These are phyloP conservation scores for Nicotiana tomentosiformis DNA, from an alignment of 257 asterid genomes.

Conservation along the genomic window DNA sequence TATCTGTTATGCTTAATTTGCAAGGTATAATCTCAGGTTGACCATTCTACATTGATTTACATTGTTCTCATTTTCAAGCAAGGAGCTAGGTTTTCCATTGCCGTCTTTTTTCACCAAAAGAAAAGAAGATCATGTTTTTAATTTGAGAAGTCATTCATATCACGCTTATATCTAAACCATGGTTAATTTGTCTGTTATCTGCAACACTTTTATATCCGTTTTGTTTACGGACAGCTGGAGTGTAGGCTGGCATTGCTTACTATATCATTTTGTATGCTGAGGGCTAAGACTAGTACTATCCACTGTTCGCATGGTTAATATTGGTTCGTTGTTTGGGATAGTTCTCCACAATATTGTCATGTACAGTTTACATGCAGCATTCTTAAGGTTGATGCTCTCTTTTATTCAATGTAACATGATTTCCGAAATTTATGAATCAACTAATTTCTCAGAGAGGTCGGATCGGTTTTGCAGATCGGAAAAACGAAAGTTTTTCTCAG, in stretches of 20 bases:
- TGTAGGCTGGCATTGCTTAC: background rate
- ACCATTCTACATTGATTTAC: background rate
- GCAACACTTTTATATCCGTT: background rate
- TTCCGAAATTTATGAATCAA: background rate
- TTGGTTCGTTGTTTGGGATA: background rate
- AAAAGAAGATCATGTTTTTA: background rate
- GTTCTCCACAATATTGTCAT: constrained; percentile 4
- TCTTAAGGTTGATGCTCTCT: constrained; percentile 1
- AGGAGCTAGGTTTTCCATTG: background rate
- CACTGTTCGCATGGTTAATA: background rate
- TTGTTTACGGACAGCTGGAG: background rate
- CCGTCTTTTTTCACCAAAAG: background rate
- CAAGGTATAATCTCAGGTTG: background rate
- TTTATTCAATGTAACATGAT: background rate
- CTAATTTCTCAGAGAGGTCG: background rate
- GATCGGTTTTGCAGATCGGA: constrained; percentile 60
- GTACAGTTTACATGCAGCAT: constrained; percentile 3
- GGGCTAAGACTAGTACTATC: background rate
- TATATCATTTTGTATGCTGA: background rate
- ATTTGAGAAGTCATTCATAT: background rate
- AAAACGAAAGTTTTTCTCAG: constrained; percentile 88
- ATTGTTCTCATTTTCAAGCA: background rate
- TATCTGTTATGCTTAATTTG: background rate
- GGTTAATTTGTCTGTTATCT: background rate
- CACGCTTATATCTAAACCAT: background rate